Base-by-base conservation (phyloP, 164 flowering plant genomes). In the Sextonia rubra region DNA sequence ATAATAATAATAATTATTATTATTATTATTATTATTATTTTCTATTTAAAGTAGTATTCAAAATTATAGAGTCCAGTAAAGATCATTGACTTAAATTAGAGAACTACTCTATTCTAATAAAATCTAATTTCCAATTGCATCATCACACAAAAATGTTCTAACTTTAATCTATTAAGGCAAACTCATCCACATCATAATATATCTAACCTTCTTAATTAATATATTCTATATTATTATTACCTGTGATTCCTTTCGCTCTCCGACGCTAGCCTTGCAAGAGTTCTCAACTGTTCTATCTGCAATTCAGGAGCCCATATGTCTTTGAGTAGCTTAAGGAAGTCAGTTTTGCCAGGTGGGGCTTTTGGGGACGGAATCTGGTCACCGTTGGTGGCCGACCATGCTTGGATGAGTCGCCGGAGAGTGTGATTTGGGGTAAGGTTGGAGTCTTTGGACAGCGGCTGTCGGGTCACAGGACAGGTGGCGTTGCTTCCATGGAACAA, bases 351-450 rank as follows among this genome's bases (percentile, higher is more conserved):
- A 69, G 83, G 71, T 47, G 82, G 82, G 1, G 86, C 73, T 58
- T 80, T 85, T 0, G 91, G 87, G 7, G 89, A 84, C 0, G 89
- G 88, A 23, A 87, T 85, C 8, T 84, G 80, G 3, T 84, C 84
- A 48, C 84, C 69, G 58, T 20, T 20, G 58, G 32, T 49, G 0
- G 85, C 48, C 0, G 88, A 85, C 95, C 95, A 90, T 9, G 89
- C 75, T 61, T 87, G 91, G 72, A 90, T 91, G 27, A 92, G 77
- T 1, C 94, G 82, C 48, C 87, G 88, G 9, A 92, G 84, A 0
- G 83, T 92, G 81, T 85, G 92, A 69, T 92, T 92, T 0, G 96
- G 98, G 0, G 90, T 90, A 3, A 92, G 44, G 44, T 81, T 86
- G 3, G 81, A 73, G 62, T 81, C 80, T 2, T 6, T 23, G 0